These are phyloP conservation scores for Ploettnerulaceae sp. DNA, from an alignment of 2,329 filamentous ascomycete species.

Conservation along the genomic window DNA sequence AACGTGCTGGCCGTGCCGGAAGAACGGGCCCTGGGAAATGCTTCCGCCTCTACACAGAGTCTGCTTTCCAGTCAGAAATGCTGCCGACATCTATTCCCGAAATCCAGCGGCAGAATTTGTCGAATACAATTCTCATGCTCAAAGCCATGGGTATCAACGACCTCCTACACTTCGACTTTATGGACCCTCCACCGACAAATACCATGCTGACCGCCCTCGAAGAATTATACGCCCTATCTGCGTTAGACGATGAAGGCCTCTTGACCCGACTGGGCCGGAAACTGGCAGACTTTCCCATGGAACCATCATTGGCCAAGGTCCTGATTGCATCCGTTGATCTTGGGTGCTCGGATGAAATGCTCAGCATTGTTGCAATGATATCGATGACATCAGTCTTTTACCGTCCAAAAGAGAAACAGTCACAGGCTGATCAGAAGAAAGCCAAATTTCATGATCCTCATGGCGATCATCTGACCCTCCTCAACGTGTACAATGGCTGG, in stretches of 20 bases:
- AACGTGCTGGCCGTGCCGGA: slow-evolving; percentile 86
- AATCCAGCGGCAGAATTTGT: slow-evolving; percentile 91
- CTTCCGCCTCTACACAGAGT: slow-evolving; percentile 92
- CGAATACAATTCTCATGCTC: slow-evolving; percentile 90
- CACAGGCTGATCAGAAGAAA: slow-evolving; percentile 95
- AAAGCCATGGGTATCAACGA: slow-evolving; percentile 99
- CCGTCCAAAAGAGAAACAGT: slow-evolving; percentile 93
- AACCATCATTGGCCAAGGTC: slow-evolving; percentile 84
- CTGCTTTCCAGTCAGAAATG: slow-evolving; percentile 95
- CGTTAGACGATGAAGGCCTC: slow-evolving; percentile 90
- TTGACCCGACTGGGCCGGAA: slow-evolving; percentile 87
- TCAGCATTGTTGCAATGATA: slow-evolving; percentile 93
- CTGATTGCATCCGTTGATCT: slow-evolving; percentile 84
- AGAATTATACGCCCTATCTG: slow-evolving; percentile 87
- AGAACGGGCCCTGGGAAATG: slow-evolving; percentile 94
- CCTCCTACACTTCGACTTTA: slow-evolving; percentile 94
- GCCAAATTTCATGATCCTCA: slow-evolving; percentile 94
- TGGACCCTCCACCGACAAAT: slow-evolving; percentile 96
- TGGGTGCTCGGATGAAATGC: slow-evolving; percentile 86
- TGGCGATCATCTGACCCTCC: slow-evolving; percentile 87
- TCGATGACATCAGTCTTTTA: slow-evolving; percentile 86
- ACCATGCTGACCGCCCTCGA: slow-evolving; percentile 96
- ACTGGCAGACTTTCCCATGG: slow-evolving; percentile 99
- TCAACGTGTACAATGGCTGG: slow-evolving; percentile 98
- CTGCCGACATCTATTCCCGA: slow-evolving; percentile 92